Percentiles rank a stretch among this genome's conserved stretches.
These are phyloP conservation scores for Mytilinidion resinicola DNA, from an alignment of 495 filamentous ascomycete genomes.

Conservation along the genomic window DNA sequence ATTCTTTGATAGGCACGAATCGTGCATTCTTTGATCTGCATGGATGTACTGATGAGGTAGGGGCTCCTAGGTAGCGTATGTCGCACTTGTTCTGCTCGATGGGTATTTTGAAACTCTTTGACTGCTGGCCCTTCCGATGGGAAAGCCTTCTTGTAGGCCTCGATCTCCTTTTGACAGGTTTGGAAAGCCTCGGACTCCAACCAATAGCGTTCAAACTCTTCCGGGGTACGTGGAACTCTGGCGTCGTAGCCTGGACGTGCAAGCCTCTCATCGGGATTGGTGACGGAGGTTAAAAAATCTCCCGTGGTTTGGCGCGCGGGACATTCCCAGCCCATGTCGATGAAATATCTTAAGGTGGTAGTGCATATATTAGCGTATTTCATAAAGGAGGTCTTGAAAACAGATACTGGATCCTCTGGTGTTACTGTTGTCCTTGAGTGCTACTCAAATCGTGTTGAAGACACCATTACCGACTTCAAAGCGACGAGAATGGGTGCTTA, in stretches of 20 bases:
- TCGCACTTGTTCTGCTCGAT: not conserved
- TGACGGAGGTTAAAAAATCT: slow-evolving; percentile 76
- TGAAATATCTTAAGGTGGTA: too few species aligned
- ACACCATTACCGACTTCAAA: too few species aligned
- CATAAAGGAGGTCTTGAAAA: too few species aligned
- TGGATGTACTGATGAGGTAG: slow-evolving; percentile 62
- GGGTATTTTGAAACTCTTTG: not conserved
- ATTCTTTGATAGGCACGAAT: slow-evolving; percentile 61
- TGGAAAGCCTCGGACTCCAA: not conserved
- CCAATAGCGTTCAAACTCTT: slow-evolving; percentile 58
- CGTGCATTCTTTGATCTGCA: slow-evolving; percentile 61
- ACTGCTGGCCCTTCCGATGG: slow-evolving; percentile 2
- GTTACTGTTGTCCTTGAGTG: too few species aligned
- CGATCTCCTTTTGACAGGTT: not conserved
- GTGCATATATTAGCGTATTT: too few species aligned
- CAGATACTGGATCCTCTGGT: too few species aligned
- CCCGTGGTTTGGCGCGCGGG: slow-evolving; percentile 66
- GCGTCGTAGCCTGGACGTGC: slow-evolving; percentile 59
- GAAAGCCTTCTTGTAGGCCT: not conserved
- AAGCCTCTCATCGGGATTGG: slow-evolving; percentile 52
- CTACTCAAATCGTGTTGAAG: too few species aligned
- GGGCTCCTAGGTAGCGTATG: slow-evolving; percentile 48
- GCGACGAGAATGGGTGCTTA: too few species aligned
- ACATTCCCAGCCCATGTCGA: slow-evolving; percentile 69
- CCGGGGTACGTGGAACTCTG: slow-evolving; percentile 61